A percentile compares a stretch with the other conserved stretches of the same genome.
Evolutionary conservation across 176 grass and related monocot genomes (phyloP).

Genomic region (Oryza glumipatula): DNA sequence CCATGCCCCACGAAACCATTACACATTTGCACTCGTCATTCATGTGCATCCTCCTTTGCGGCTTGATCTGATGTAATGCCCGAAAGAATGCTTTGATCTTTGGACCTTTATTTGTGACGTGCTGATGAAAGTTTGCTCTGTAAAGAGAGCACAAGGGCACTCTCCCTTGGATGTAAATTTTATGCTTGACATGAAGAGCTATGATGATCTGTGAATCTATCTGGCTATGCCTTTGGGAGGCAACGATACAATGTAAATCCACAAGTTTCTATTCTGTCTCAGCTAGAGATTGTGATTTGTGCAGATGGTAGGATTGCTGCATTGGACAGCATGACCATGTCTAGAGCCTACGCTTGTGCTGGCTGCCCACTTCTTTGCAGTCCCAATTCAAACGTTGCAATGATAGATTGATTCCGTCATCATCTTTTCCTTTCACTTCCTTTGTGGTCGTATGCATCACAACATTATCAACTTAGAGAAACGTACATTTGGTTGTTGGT

Average conservation of each 20-base stretch:
- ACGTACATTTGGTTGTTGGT: neutral
- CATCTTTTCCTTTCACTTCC: neutral
- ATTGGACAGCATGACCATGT: neutral
- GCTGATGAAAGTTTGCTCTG: conserved; percentile 16
- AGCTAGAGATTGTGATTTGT: neutral
- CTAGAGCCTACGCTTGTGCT: neutral
- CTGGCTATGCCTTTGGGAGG: conserved; percentile 13
- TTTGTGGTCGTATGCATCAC: neutral
- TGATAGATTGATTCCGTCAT: neutral
- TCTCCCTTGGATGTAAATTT: neutral
- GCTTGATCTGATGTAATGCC: conserved; percentile 3
- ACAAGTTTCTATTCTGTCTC: neutral
- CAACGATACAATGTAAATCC: neutral
- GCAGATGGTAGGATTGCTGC: conserved; percentile 1
- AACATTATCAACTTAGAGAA: neutral
- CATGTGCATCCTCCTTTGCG: neutral
- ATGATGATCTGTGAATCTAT: neutral
- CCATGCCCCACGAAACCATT: conserved; percentile 2
- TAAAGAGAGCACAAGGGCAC: too few relatives aligned
- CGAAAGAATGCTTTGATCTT: neutral
- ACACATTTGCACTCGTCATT: neutral
- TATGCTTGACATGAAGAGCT: neutral
- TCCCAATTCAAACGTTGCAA: neutral
- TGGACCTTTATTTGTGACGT: conserved; percentile 1
- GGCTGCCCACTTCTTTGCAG: neutral